A percentile compares a stretch with the other conserved stretches of the same genome.
Evolutionary conservation across 164 flowering plant genomes (phyloP).

Genomic region (Hamamelis virginiana): DNA sequence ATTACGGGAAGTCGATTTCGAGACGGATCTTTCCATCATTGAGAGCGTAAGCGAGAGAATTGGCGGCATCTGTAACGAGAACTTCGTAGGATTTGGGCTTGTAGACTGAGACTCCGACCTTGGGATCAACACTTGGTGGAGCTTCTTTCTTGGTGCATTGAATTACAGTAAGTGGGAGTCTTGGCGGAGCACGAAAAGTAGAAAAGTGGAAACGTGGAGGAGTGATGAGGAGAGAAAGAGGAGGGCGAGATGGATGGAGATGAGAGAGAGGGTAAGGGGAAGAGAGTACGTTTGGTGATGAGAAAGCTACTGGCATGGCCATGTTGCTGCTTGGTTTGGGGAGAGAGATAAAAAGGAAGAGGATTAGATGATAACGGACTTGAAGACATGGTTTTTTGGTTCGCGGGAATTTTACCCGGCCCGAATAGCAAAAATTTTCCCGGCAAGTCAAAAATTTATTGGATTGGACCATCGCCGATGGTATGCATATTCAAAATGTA

Average conservation of each 20-base stretch:
- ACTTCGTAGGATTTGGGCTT: conserved; percentile 88
- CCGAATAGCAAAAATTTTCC: no score
- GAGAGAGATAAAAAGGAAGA: no score
- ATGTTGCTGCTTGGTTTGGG: neutral
- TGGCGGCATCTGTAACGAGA: conserved; percentile 79
- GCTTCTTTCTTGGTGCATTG: conserved; percentile 25
- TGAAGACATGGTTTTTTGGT: no score
- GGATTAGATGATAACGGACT: neutral
- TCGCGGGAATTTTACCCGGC: no score
- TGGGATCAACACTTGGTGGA: conserved; percentile 38
- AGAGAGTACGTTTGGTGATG: conserved; percentile 7
- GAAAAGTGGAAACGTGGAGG: conserved; percentile 7
- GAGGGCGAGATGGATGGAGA: conserved; percentile 6
- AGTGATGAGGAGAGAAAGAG: conserved; percentile 9
- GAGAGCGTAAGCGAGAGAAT: conserved; percentile 71
- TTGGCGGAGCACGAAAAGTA: conserved; percentile 13
- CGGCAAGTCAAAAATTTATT: no score
- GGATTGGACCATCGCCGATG: no score
- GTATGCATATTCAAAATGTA: no score
- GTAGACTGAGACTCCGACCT: conserved; percentile 72
- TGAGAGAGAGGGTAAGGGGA: conserved; percentile 6
- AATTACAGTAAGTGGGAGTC: conserved; percentile 7
- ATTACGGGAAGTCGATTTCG: conserved; percentile 96
- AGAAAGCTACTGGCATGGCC: conserved; percentile 27
- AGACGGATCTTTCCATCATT: conserved; percentile 74